These are phyloP conservation scores for Saccharomycopsis amapae DNA, from an alignment of 805 yeast species.

Conservation along the genomic window DNA sequence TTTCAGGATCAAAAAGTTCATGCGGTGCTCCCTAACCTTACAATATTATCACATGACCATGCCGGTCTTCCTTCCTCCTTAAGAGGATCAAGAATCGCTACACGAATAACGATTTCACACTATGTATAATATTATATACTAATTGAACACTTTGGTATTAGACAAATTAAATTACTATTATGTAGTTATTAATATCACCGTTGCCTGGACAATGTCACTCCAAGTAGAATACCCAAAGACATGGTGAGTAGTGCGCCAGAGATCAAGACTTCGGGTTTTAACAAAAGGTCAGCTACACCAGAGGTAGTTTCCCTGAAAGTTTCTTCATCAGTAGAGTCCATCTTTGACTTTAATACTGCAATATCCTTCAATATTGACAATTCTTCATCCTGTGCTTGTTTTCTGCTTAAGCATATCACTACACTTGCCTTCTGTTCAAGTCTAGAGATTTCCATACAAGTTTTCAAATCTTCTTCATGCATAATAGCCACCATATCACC, in stretches of 20 bases:
- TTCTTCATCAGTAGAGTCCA: background rate
- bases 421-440: background rate
- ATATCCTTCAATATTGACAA: background rate
- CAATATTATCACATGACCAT: too few species aligned
- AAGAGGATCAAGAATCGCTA: too few species aligned
- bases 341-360: background rate
- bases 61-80: too few species aligned
- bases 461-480: conserved; percentile 31
- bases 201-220: conserved; percentile 12
- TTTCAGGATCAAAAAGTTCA: too few species aligned
- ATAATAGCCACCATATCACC: conserved; percentile 31
- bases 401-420: background rate
- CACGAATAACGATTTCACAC: too few species aligned
- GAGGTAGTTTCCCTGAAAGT: background rate
- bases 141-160: too few species aligned
- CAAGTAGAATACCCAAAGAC: conserved; percentile 17
- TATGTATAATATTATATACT: too few species aligned
- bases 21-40: too few species aligned
- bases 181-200: background rate
- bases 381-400: background rate
- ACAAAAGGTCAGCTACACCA: conserved; percentile 1
- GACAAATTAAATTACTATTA: too few species aligned
- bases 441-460: conserved; percentile 24
- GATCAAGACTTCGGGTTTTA: conserved; percentile 17
- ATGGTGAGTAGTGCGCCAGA: conserved; percentile 19